A percentile compares a stretch with the other conserved stretches of the same genome.
Conservation (phyloP, 441 rosid species). For the Isatis lusitanica region DNA sequence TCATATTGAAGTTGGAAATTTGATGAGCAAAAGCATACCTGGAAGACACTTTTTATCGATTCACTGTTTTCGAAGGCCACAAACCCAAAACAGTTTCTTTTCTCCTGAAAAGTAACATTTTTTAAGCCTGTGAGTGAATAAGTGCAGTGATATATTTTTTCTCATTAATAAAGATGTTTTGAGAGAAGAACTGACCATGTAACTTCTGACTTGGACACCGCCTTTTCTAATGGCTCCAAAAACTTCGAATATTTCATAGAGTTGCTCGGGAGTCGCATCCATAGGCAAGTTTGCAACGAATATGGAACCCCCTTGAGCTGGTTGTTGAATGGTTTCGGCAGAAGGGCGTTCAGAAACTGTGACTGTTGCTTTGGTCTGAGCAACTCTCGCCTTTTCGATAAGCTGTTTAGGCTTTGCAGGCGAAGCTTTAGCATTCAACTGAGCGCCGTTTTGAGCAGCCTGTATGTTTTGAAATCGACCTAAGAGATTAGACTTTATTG, state of each 20-base stretch:
- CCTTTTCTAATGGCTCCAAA: conserved; percentile 51
- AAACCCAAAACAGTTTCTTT: conserved; percentile 53
- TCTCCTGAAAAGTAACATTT: conserved; percentile 27
- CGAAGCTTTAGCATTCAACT: conserved; percentile 32
- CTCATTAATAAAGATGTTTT: neutral
- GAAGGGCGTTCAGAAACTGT: conserved; percentile 4
- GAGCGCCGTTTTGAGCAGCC: conserved; percentile 43
- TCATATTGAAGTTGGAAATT: neutral
- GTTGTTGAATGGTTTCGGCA: neutral
- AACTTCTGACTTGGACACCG: conserved; percentile 65
- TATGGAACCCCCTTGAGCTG: conserved; percentile 40
- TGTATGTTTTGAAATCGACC: conserved; percentile 10
- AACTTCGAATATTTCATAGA: conserved; percentile 41
- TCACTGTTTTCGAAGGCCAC: conserved; percentile 50
- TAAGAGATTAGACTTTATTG: neutral
- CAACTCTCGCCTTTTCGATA: conserved; percentile 26
- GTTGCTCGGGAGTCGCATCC: conserved; percentile 48
- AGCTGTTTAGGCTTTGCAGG: conserved; percentile 41
- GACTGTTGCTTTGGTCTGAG: conserved; percentile 31
- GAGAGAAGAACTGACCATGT: conserved; percentile 11
- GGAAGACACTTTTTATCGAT: conserved; percentile 42
- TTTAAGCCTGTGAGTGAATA: neutral
- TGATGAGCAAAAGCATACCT: conserved; percentile 36
- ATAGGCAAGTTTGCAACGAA: conserved; percentile 62
- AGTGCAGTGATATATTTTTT: too few species aligned